A percentile compares a stretch with the other conserved stretches of the same genome.
Evolutionary conservation across 306 rosid genomes (phyloP).

Genomic region (Alnus glutinosa): DNA sequence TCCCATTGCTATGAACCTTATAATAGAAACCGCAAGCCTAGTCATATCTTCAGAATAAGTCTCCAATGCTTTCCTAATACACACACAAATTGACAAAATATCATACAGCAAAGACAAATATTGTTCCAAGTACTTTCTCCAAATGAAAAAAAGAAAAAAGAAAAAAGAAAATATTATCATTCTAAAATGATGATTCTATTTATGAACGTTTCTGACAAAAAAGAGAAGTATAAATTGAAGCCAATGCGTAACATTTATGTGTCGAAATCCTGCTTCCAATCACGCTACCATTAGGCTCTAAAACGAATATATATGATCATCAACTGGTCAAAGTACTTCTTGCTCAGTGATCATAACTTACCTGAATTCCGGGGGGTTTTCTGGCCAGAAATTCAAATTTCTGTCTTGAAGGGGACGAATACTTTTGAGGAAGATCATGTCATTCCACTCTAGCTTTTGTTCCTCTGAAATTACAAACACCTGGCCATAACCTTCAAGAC

Average conservation of each 20-base stretch:
- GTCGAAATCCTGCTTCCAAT: too few species aligned
- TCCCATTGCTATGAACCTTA: conserved; percentile 44
- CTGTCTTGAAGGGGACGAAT: conserved; percentile 35
- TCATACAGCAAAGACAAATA: not conserved
- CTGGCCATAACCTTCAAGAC: conserved; percentile 54
- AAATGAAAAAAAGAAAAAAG: not conserved
- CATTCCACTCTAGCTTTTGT: conserved; percentile 54
- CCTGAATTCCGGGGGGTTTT: conserved; percentile 51
- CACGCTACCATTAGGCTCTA: too few species aligned
- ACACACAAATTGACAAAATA: not conserved
- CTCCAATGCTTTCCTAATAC: conserved; percentile 41
- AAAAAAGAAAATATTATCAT: not conserved
- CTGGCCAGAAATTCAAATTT: conserved; percentile 49
- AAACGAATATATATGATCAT: not conserved
- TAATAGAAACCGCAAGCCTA: conserved; percentile 29
- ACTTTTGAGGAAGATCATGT: conserved; percentile 47
- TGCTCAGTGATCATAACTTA: not conserved
- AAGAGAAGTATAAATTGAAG: too few species aligned
- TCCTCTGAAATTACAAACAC: conserved; percentile 45
- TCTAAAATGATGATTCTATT: too few species aligned
- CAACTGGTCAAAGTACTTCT: not conserved
- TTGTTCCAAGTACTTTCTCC: not conserved
- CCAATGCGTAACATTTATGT: too few species aligned
- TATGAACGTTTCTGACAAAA: too few species aligned
- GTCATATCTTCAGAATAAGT: conserved; percentile 46